Conservation (phyloP, 495 filamentous ascomycete genomes). For the Annulohypoxylon nitens region DNA sequence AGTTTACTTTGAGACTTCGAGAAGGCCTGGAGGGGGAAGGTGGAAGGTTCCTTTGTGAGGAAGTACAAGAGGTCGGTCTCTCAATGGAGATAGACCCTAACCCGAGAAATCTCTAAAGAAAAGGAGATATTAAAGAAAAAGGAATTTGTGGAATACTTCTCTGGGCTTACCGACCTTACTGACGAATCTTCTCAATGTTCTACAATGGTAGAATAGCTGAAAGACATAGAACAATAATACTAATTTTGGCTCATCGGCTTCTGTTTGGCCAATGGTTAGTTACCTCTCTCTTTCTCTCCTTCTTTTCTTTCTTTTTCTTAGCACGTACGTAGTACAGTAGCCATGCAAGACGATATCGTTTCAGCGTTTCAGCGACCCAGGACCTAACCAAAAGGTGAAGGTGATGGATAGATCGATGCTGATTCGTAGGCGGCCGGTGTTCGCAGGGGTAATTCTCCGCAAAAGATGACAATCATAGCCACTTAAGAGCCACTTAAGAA, state of each 20-base stretch:
- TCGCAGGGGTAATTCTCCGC: slow-evolving; percentile 42
- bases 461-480: slow-evolving; percentile 45
- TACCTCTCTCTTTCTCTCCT: not conserved
- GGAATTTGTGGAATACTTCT: not conserved
- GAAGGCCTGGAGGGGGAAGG: not conserved
- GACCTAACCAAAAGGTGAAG: slow-evolving; percentile 28
- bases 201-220: not conserved
- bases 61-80: slow-evolving; percentile 11
- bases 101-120: not conserved
- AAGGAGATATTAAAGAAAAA: not conserved
- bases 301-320: not conserved
- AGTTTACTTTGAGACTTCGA: slow-evolving; percentile 8
- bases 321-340: slow-evolving; percentile 25
- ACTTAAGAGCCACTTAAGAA: slow-evolving; percentile 5
- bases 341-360: slow-evolving; percentile 28
- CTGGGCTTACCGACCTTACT: not conserved
- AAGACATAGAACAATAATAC: not conserved
- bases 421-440: slow-evolving; percentile 27
- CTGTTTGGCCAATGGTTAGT: not conserved
- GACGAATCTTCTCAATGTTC: not conserved
- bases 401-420: slow-evolving; percentile 37
- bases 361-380: slow-evolving; percentile 37
- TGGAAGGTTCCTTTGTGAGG: not conserved
- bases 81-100: not conserved
- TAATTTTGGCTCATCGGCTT: not conserved